Conservation (phyloP, 1,139 yeast genomes). For the Blastobotrys apis region DNA sequence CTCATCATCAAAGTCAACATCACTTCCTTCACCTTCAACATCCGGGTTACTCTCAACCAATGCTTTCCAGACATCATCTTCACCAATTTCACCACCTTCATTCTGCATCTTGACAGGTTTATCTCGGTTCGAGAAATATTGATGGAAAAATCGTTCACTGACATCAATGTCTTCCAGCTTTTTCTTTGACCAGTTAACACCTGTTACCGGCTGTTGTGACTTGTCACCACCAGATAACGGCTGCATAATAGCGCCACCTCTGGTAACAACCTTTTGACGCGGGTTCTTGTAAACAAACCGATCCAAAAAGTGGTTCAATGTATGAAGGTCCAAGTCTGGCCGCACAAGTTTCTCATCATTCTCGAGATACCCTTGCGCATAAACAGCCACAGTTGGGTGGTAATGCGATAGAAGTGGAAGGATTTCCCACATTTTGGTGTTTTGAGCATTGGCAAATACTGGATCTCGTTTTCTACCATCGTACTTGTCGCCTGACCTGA, state of each 20-base stretch:
- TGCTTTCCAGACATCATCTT: slow-evolving; percentile 86
- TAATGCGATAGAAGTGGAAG: slow-evolving; percentile 69
- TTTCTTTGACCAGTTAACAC: slow-evolving; percentile 75
- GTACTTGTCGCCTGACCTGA: slow-evolving; percentile 43
- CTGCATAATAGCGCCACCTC: slow-evolving; percentile 95
- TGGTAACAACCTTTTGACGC: slow-evolving; percentile 62
- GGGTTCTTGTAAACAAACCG: slow-evolving; percentile 94
- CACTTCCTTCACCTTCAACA: slow-evolving; percentile 58
- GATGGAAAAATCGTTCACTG: slow-evolving; percentile 85
- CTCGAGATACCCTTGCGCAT: slow-evolving; percentile 57
- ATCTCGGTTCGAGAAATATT: slow-evolving; percentile 68
- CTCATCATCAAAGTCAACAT: slow-evolving; percentile 37
- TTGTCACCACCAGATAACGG: slow-evolving; percentile 83
- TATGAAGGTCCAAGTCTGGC: slow-evolving; percentile 87
- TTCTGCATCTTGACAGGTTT: slow-evolving; percentile 33
- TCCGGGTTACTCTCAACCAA: slow-evolving; percentile 81
- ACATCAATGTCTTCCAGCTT: slow-evolving; percentile 67
- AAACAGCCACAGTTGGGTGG: slow-evolving; percentile 87
- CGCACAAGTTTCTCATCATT: slow-evolving; percentile 47
- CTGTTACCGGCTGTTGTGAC: slow-evolving; percentile 62
- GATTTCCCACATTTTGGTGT: slow-evolving; percentile 83
- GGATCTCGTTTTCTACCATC: slow-evolving; percentile 94
- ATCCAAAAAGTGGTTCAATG: slow-evolving; percentile 86
- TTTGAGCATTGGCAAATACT: slow-evolving; percentile 80
- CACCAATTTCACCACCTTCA: slow-evolving; percentile 44